Conservation (phyloP, 352 stramenopile genomes). For the Pythium plurisporium region DNA sequence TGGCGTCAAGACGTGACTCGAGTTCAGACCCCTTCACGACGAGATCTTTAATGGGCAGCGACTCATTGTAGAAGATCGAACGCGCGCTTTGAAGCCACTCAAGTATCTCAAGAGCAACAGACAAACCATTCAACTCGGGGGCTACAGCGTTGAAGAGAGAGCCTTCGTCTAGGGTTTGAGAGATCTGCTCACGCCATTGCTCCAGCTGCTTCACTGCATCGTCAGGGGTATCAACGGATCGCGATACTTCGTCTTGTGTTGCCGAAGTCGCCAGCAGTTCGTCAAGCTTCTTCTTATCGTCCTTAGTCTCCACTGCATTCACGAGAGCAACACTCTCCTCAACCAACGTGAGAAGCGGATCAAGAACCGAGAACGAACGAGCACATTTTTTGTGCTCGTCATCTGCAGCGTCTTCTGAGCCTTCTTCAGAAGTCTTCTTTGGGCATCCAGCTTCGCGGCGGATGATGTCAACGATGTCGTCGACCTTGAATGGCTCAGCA, state of each 20-base stretch:
- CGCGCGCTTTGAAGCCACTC: constrained; percentile 74
- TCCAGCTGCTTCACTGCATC: constrained; percentile 72
- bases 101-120: constrained; percentile 51
- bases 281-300: constrained; percentile 64
- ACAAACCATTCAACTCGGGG: constrained; percentile 49
- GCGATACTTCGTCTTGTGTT: constrained; percentile 16
- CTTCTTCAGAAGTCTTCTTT: constrained; percentile 7
- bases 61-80: constrained; percentile 78
- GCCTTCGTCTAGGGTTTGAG: constrained; percentile 50
- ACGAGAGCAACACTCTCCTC: constrained; percentile 66
- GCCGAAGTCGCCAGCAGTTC: constrained; percentile 35
- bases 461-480: constrained; percentile 60
- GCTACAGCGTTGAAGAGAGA: constrained; percentile 62
- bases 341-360: constrained; percentile 54
- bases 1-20: constrained; percentile 24
- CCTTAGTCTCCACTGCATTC: constrained; percentile 57
- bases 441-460: constrained; percentile 69
- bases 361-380: constrained; percentile 35
- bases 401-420: constrained; percentile 13
- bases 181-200: constrained; percentile 61
- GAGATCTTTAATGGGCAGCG: constrained; percentile 56
- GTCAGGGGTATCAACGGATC: constrained; percentile 32
- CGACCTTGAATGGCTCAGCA: constrained; percentile 28
- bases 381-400: constrained; percentile 16
- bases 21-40: constrained; percentile 48